Evolutionary conservation across 345 rosid species (phyloP).

Genomic region (Camelina sativa): DNA sequence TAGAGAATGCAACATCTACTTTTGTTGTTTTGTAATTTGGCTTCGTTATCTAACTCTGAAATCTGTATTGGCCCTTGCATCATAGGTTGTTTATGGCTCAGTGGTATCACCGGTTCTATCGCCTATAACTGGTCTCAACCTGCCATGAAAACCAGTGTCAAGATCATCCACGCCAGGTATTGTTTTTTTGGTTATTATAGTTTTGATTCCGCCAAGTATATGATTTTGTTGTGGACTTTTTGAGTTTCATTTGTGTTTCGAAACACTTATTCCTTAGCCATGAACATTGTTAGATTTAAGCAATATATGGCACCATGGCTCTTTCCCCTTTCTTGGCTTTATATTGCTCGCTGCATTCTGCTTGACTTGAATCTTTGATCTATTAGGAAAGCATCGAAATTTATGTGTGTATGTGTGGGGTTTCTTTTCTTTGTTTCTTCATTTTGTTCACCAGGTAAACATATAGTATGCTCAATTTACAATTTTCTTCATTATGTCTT

Average conservation of each 20-base stretch:
- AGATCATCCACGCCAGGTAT: slow-evolving; percentile 87
- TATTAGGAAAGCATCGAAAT: neutral
- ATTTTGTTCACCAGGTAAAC: neutral
- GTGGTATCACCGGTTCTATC: slow-evolving; percentile 74
- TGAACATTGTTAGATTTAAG: neutral
- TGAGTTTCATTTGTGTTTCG: neutral
- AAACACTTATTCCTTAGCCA: neutral
- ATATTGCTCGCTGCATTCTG: neutral
- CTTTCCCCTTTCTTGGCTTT: neutral
- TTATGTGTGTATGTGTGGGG: neutral
- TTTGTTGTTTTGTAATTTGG: slow-evolving; percentile 7
- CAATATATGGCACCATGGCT: neutral
- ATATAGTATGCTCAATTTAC: neutral
- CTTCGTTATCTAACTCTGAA: neutral
- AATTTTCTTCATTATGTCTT: neutral
- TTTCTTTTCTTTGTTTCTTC: neutral
- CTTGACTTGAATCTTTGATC: neutral
- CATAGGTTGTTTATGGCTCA: slow-evolving; percentile 77
- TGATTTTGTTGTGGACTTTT: neutral
- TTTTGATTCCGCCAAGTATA: slow-evolving; percentile 5
- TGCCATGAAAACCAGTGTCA: slow-evolving; percentile 87
- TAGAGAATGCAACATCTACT: slow-evolving; percentile 8
- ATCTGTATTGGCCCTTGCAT: neutral
- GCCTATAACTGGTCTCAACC: slow-evolving; percentile 94
- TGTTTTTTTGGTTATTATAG: neutral